Percentiles rank a stretch among this genome's conserved stretches.
Conservation (phyloP, 257 asterid genomes). For the Parsonsia alboflavescens region DNA sequence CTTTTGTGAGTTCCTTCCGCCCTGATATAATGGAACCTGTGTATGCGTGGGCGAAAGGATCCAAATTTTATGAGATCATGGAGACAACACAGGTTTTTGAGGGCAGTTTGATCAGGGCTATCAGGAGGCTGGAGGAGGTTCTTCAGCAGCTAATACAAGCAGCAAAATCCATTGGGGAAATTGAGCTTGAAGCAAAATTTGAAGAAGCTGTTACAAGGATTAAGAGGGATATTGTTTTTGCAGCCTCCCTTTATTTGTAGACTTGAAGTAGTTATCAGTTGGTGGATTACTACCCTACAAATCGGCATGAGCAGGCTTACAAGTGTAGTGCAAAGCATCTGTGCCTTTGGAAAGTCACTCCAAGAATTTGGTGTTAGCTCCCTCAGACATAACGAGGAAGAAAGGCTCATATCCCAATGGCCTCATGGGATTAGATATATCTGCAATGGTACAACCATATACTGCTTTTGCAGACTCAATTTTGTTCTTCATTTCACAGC, state of each 20-base stretch:
- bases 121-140: conserved; percentile 92
- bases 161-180: conserved; percentile 84
- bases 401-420: background rate
- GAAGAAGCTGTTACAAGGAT: conserved; percentile 88
- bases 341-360: background rate
- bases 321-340: background rate
- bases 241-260: conserved; percentile 88
- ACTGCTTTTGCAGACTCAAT: background rate
- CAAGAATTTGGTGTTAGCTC: background rate
- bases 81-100: conserved; percentile 92
- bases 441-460: background rate
- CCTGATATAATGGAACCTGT: conserved; percentile 97
- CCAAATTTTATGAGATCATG: conserved; percentile 88
- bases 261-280: background rate
- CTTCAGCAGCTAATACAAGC: conserved; percentile 94
- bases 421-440: background rate
- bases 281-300: background rate
- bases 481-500: background rate
- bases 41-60: conserved; percentile 89
- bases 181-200: conserved; percentile 74
- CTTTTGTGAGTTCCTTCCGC: conserved; percentile 80
- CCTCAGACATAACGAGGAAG: background rate
- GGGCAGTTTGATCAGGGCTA: conserved; percentile 96
- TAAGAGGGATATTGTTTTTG: conserved; percentile 97
- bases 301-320: background rate